Base-by-base conservation (phyloP, 2,329 filamentous ascomycete genomes). In the Orbilia brochopaga region DNA sequence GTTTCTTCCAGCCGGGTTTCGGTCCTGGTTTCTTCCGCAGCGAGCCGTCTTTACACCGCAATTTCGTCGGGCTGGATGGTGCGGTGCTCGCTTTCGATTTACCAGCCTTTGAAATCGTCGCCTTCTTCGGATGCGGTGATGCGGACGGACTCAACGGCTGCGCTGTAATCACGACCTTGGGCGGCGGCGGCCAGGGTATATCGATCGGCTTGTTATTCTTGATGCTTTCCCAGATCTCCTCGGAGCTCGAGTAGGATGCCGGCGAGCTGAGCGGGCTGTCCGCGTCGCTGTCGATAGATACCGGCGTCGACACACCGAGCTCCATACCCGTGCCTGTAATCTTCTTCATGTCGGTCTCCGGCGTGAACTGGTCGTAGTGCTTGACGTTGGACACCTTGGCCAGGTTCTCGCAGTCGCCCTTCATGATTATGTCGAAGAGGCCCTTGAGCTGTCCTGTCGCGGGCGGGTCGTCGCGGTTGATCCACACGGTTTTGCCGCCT, bases 381-480 rank as follows among this genome's bases (percentile, higher is more conserved):
- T 65, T 72, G 24, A 89, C 79, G 21, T 85, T 85, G 15, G 87
- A 89, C 42, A 91, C 82, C 54, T 84, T 84, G 19, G 94, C 94
- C 42, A 99, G 89, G 74, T 92, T 88, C 78, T 99, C 94, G 78
- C 91, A 94, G 76, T 90, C 89, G 19, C 91, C 92, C 74, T 87
- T 87, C 37, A 99, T 89, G 17, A 97, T 87, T 70, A 97, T 81
- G 79, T 99, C 94, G 89, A 92, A 99, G 77, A 91, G 92, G 74
- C 95, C 89, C 78, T 93, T 92, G 74, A 97, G 88, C 67, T 97
- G 92, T 74, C 86, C 88, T 19, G 90, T 89, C 48, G 88, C 85
- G 0, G 94, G 94, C 75, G 91, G 90, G 0, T 90, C 84, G 70
- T 96, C 92, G 60, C 91, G 86, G 80, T 97, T 97, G 80, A 99